Percentiles rank a stretch among this genome's conserved stretches.
Evolutionary conservation across 129 eudicot genomes (phyloP).

Genomic region (Kitagawia praeruptora): DNA sequence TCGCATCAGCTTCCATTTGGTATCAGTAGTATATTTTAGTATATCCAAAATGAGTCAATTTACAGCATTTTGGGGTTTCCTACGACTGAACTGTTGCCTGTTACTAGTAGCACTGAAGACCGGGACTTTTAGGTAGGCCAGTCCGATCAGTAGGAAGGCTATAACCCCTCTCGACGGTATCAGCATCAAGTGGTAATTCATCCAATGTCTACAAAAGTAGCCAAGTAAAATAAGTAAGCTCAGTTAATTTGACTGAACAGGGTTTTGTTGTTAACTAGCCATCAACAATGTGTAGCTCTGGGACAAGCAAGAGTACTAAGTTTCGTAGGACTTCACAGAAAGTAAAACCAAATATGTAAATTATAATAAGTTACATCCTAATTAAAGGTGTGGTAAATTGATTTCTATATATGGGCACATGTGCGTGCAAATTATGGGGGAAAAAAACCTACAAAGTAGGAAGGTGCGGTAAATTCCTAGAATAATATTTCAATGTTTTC

Average conservation of each 20-base stretch:
- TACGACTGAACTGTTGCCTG: conserved; percentile 18
- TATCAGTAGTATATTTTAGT: conserved; percentile 32
- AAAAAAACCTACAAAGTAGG: neutral
- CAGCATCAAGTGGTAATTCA: conserved; percentile 92
- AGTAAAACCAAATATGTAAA: neutral
- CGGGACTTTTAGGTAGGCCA: conserved; percentile 80
- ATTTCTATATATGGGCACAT: neutral
- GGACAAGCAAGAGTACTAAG: neutral
- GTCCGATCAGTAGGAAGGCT: conserved; percentile 57
- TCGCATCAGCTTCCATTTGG: conserved; percentile 53
- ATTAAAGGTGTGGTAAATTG: neutral
- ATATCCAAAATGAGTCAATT: conserved; percentile 72
- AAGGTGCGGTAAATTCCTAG: too few relatives aligned
- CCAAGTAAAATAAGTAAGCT: neutral
- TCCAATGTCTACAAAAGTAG: conserved; percentile 57
- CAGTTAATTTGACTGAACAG: neutral
- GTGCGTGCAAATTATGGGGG: neutral
- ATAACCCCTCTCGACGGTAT: conserved; percentile 79
- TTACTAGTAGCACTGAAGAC: conserved; percentile 47
- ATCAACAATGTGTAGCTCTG: neutral
- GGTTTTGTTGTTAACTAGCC: neutral
- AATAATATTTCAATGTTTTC: too few relatives aligned
- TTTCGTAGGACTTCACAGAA: neutral
- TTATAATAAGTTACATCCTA: too few relatives aligned
- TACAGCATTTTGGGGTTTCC: conserved; percentile 40